Evolutionary conservation across 169 alveolate species (phyloP).

Genomic region (Eimeria praecox): DNA sequence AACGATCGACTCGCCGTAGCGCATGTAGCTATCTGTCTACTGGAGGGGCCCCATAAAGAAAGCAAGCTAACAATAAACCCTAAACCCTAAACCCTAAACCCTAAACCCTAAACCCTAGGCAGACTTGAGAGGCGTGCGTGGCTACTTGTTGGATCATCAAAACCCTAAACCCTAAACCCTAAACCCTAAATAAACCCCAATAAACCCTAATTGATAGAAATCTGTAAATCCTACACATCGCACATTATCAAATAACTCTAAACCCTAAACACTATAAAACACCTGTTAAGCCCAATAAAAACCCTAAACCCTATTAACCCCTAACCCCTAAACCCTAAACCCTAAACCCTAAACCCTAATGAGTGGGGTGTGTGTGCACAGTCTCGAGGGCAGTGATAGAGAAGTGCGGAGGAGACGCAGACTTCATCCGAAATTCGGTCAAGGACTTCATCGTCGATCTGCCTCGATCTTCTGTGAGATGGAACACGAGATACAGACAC

Average conservation of each 20-base stretch:
- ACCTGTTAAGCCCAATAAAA: background rate
- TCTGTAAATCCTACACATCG: too few species aligned
- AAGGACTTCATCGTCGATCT: background rate
- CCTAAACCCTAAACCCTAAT: background rate
- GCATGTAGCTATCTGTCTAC: constrained; percentile 7
- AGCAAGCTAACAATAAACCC: constrained; percentile 19
- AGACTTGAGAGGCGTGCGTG: constrained; percentile 4
- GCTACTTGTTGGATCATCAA: too few species aligned
- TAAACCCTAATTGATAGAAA: too few species aligned
- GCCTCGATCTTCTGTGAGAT: constrained; percentile 17
- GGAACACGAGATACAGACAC: too few species aligned
- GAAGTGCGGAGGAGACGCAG: background rate
- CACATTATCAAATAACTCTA: too few species aligned
- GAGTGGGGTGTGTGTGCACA: background rate
- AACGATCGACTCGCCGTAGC: constrained; percentile 34
- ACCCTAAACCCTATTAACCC: constrained; percentile 4
- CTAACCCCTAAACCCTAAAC: constrained; percentile 1
- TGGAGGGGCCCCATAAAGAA: constrained; percentile 34
- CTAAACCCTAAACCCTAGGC: background rate
- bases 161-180: background rate
- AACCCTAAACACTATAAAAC: constrained; percentile 1
- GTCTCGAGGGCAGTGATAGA: background rate
- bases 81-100: background rate
- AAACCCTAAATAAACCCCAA: too few species aligned
- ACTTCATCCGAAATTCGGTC: background rate